These are phyloP conservation scores for peach (Prunus persica) DNA, from an alignment of 306 rosid genomes.

Conservation along the genomic window DNA sequence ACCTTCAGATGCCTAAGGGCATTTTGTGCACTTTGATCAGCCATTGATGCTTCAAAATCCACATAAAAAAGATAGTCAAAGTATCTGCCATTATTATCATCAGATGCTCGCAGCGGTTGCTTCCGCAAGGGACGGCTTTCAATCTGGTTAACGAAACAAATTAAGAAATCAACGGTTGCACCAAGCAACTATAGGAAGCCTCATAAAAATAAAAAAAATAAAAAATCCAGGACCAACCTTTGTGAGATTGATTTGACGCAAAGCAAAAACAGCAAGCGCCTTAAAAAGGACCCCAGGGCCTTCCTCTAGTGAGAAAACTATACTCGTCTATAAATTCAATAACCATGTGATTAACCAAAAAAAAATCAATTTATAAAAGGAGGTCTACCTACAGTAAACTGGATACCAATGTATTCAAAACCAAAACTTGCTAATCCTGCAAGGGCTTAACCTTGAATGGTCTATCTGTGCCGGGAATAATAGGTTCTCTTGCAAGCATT, in stretches of 20 bases:
- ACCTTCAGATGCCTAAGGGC: slow-evolving; percentile 83
- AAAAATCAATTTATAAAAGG: slow-evolving; percentile 8
- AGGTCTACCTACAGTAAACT: slow-evolving; percentile 12
- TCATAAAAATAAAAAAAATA: not conserved
- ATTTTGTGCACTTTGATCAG: slow-evolving; percentile 84
- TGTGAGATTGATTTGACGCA: slow-evolving; percentile 83
- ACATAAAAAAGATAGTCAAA: slow-evolving; percentile 93
- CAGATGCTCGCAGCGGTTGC: slow-evolving; percentile 63
- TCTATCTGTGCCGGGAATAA: slow-evolving; percentile 86
- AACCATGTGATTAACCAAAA: not conserved
- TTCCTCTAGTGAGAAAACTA: slow-evolving; percentile 93
- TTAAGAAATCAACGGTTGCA: slow-evolving; percentile 11
- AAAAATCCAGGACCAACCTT: slow-evolving; percentile 45
- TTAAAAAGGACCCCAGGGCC: slow-evolving; percentile 96
- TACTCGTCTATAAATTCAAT: slow-evolving; percentile 69
- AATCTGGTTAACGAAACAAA: slow-evolving; percentile 55
- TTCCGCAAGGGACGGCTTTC: slow-evolving; percentile 96
- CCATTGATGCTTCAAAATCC: slow-evolving; percentile 98
- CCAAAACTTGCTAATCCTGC: slow-evolving; percentile 7
- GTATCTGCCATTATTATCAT: slow-evolving; percentile 64
- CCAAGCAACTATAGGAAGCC: not conserved
- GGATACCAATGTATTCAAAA: not conserved
- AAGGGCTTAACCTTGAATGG: slow-evolving; percentile 70
- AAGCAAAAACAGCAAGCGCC: slow-evolving; percentile 97
- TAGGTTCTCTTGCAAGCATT: slow-evolving; percentile 91